Evolutionary conservation across 306 rosid species (phyloP), one percentile per base, ranked within the genome.

Genomic region (Lathyrus tuberosus): DNA sequence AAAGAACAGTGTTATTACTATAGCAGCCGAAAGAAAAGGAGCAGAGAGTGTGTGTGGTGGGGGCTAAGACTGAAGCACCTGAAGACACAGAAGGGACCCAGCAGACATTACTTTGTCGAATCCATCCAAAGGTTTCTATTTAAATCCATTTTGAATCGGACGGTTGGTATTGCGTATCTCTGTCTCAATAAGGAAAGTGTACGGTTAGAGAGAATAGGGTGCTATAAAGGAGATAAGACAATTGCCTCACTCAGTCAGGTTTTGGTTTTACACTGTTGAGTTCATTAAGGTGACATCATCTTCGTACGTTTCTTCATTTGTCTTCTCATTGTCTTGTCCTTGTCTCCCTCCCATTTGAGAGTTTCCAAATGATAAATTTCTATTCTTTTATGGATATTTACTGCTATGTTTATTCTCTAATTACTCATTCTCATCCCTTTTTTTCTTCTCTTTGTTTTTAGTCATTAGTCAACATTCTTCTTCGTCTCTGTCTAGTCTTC

Each of bases 241-340:
- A 6, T 37, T 61, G 48, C 47, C 15, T 35, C 28, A 5, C 69
- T 59, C 14, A 17, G 8, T 10, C 4, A 3, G 31, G 31, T 42
- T 38, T 20, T 11, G 70, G 31, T 14, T 6, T 51, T 48, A 24
- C 68, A 63, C 77, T 63, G 53, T 63, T 77, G 12, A 18, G 28
- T 43, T 77, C 56, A 43, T 52, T 10, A 31, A 30, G 4, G n/a
- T 16, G 12, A 47, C 81, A 71, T 77, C 81, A 70, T 54, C 35
- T 6, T 18, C 40, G 41, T 51, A 69, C 71, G 8, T 54, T 26
- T 61, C 37, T 51, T 46, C 54, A 61, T 15, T 48, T 13, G 37
- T 68, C 75, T 76, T 69, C 30, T 76, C 80, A 40, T 28, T 38
- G 37, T 30, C 51, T 46, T 14, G 62, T 69, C 70, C 10, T 61